These are phyloP conservation scores for Clonostachys chloroleuca DNA, from an alignment of 2,329 filamentous ascomycete species.

Conservation along the genomic window DNA sequence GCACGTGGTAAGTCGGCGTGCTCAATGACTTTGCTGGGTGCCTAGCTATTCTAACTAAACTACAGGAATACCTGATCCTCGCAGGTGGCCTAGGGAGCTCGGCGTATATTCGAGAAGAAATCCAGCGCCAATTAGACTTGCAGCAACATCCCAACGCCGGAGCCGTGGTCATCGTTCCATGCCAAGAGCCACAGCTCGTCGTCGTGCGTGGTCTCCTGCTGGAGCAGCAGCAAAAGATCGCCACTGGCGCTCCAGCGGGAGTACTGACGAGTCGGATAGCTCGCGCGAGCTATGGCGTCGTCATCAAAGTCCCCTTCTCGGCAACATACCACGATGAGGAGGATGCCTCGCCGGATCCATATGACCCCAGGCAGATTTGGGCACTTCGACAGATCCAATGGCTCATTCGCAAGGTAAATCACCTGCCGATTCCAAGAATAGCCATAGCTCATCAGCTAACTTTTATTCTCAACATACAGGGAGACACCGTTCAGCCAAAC, in stretches of 20 bases:
- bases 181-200: conserved; percentile 47
- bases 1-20: conserved; percentile 24
- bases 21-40: not conserved
- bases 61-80: conserved; percentile 33
- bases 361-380: conserved; percentile 25
- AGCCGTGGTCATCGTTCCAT: conserved; percentile 31
- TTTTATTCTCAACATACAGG: conserved; percentile 16
- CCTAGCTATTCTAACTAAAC: not conserved
- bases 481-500: conserved; percentile 30
- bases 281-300: conserved; percentile 35
- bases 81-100: conserved; percentile 41
- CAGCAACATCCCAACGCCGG: conserved; percentile 26
- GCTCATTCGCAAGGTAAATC: conserved; percentile 29
- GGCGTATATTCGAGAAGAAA: conserved; percentile 35
- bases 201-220: conserved; percentile 48
- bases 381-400: conserved; percentile 35
- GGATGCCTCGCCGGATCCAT: conserved; percentile 23
- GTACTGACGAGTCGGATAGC: conserved; percentile 36
- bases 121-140: conserved; percentile 27
- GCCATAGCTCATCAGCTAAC: not conserved
- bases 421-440: no score
- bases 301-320: conserved; percentile 28
- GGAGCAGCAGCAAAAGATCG: conserved; percentile 43
- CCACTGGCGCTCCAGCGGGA: conserved; percentile 24
- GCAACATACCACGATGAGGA: conserved; percentile 26